Percentiles rank a stretch among this genome's conserved stretches.
Conservation (phyloP, 2,329 filamentous ascomycete genomes). For the Verticillium alfalfae region DNA sequence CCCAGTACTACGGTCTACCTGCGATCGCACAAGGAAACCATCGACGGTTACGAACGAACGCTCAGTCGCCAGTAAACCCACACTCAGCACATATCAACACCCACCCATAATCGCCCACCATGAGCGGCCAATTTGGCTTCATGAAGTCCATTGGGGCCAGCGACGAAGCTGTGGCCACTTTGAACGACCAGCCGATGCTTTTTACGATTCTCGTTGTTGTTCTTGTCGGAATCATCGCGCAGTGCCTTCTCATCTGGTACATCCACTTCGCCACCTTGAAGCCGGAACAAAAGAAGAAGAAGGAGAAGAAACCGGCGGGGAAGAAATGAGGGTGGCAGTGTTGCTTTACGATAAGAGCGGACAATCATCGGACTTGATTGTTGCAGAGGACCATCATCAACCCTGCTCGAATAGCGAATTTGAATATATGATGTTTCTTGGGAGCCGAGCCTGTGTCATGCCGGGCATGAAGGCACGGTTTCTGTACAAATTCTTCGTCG, state of each 20-base stretch:
- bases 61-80: background rate
- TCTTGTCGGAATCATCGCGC: conserved; percentile 40
- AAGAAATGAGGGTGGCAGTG: conserved; percentile 22
- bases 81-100: background rate
- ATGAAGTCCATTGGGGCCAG: conserved; percentile 52
- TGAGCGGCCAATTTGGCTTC: conserved; percentile 48
- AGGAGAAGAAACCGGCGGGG: conserved; percentile 30
- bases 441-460: background rate
- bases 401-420: background rate
- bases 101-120: background rate
- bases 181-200: conserved; percentile 56
- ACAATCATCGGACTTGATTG: background rate
- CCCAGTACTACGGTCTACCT: background rate
- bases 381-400: too few relatives aligned
- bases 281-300: conserved; percentile 53
- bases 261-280: conserved; percentile 57
- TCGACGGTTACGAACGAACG: background rate
- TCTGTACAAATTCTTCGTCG: background rate
- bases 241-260: conserved; percentile 46
- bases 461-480: background rate
- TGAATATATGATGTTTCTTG: background rate
- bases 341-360: background rate
- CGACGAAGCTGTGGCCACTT: conserved; percentile 48
- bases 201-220: conserved; percentile 53
- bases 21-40: background rate